Evolutionary conservation across 2,329 filamentous ascomycete species (phyloP).

Genomic region (Coniochaeta sp.): DNA sequence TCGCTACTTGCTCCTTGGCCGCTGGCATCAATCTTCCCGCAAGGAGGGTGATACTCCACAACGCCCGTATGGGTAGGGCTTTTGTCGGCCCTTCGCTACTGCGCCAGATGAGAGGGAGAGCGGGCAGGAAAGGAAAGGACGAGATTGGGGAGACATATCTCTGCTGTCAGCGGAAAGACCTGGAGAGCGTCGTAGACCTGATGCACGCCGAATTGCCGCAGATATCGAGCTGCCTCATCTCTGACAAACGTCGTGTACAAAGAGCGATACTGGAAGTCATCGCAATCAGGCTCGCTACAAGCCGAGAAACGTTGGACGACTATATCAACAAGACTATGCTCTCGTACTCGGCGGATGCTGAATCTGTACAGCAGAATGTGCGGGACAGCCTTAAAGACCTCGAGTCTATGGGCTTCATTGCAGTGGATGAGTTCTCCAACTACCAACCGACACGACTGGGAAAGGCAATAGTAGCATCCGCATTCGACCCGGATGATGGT

Average conservation of each 20-base stretch:
- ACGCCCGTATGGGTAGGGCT: constrained; percentile 67
- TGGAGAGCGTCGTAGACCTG: constrained; percentile 62
- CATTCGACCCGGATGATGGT: constrained; percentile 67
- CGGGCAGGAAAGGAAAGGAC: constrained; percentile 71
- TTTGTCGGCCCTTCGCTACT: constrained; percentile 73
- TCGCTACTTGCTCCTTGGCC: constrained; percentile 73
- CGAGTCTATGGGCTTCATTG: constrained; percentile 45
- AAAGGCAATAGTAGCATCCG: constrained; percentile 63
- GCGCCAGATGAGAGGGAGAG: constrained; percentile 72
- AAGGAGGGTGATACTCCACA: constrained; percentile 66
- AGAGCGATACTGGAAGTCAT: constrained; percentile 66
- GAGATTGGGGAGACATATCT: constrained; percentile 71
- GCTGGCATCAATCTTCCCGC: constrained; percentile 74
- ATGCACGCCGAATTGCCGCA: constrained; percentile 66
- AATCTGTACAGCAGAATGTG: constrained; percentile 44
- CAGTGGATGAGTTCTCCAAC: constrained; percentile 36
- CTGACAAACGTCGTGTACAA: constrained; percentile 59
- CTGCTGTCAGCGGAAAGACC: constrained; percentile 60
- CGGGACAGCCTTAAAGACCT: constrained; percentile 53
- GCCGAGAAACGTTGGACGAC: constrained; percentile 55
- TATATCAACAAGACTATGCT: constrained; percentile 63
- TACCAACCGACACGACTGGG: constrained; percentile 60
- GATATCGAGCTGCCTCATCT: constrained; percentile 56
- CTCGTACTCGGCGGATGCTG: constrained; percentile 44
- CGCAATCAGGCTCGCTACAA: constrained; percentile 59